Evolutionary conservation across 2,329 filamentous ascomycete genomes (phyloP).

Genomic region (Metarhizium album): DNA sequence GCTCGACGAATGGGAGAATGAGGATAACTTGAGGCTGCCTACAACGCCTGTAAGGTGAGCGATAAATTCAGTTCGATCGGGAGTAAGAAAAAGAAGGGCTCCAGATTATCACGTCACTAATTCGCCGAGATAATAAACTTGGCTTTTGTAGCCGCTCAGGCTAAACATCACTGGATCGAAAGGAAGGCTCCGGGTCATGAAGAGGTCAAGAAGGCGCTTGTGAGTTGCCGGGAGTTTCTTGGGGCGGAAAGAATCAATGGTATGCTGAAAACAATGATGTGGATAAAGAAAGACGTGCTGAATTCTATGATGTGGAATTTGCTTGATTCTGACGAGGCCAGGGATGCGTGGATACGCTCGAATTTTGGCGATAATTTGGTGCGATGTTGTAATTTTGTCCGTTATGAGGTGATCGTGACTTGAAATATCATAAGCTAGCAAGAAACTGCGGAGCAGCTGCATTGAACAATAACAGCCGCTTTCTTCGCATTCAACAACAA

Average conservation of each 20-base stretch:
- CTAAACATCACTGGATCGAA: neutral
- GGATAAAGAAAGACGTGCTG: neutral
- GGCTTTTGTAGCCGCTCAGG: neutral
- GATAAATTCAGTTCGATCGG: too few species aligned
- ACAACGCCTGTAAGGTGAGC: too few species aligned
- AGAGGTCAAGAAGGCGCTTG: neutral
- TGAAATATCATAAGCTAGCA: too few species aligned
- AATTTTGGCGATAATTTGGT: neutral
- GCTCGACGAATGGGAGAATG: too few species aligned
- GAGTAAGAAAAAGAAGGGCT: neutral
- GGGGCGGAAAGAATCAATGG: neutral
- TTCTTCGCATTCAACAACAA: too few species aligned
- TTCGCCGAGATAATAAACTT: neutral
- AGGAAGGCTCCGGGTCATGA: neutral
- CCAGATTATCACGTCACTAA: neutral
- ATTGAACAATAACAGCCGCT: neutral
- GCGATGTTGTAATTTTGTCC: too few species aligned
- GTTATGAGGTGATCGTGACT: too few species aligned
- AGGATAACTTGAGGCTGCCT: too few species aligned
- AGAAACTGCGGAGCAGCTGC: neutral
- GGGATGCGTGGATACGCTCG: neutral
- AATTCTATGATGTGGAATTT: conserved; percentile 2
- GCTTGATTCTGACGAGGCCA: neutral
- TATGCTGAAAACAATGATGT: neutral
- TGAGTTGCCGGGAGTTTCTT: neutral